These are phyloP conservation scores for Silene uniflora DNA, from an alignment of 148 eudicot species.

Conservation along the genomic window DNA sequence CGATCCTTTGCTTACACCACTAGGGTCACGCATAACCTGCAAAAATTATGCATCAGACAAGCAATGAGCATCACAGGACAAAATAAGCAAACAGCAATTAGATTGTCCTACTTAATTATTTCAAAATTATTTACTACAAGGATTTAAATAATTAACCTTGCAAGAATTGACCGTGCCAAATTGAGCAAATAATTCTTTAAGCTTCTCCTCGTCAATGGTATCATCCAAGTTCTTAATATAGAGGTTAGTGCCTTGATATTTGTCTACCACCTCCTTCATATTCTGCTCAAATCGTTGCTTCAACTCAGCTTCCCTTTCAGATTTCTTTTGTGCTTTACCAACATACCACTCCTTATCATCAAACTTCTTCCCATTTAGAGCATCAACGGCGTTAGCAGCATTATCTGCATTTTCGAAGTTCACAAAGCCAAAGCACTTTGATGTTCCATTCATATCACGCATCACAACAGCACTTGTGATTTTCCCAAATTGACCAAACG, in stretches of 20 bases:
- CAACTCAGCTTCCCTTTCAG: conserved; percentile 75
- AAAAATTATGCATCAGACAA: not conserved
- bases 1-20: conserved; percentile 78
- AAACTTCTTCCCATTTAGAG: conserved; percentile 66
- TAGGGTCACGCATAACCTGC: conserved; percentile 86
- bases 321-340: conserved; percentile 82
- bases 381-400: conserved; percentile 75
- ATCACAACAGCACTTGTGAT: conserved; percentile 81
- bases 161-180: conserved; percentile 74
- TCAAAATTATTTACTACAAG: too few relatives aligned
- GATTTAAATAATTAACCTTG: conserved; percentile 54
- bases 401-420: conserved; percentile 80
- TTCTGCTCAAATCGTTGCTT: conserved; percentile 61
- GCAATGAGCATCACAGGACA: not conserved
- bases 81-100: not conserved
- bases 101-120: not conserved
- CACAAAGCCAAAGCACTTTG: conserved; percentile 88
- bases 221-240: conserved; percentile 90
- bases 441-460: conserved; percentile 77
- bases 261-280: conserved; percentile 62
- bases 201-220: conserved; percentile 65
- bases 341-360: conserved; percentile 91
- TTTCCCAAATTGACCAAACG: conserved; percentile 68
- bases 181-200: conserved; percentile 68
- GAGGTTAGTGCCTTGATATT: conserved; percentile 69